Evolutionary conservation across 805 yeast genomes (phyloP).

Genomic region (Kluyveromyces lactis): DNA sequence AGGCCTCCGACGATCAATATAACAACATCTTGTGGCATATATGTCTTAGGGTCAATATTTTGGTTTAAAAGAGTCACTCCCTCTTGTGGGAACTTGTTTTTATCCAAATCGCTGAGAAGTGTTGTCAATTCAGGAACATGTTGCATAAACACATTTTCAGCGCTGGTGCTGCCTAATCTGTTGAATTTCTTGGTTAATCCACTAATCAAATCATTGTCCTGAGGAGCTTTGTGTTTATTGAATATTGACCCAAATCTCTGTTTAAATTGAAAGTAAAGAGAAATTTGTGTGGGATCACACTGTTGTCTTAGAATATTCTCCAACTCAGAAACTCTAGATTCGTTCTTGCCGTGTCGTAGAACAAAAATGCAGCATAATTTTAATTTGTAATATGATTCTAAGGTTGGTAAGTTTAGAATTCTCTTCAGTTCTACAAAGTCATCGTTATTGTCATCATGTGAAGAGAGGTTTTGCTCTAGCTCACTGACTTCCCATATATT

Average conservation of each 20-base stretch:
- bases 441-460: conserved; percentile 47
- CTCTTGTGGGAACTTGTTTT: conserved; percentile 28
- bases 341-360: conserved; percentile 58
- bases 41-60: conserved; percentile 13
- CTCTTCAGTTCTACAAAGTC: conserved; percentile 52
- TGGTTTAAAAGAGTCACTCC: conserved; percentile 27
- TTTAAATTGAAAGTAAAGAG: conserved; percentile 39
- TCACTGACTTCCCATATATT: conserved; percentile 83
- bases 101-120: conserved; percentile 28
- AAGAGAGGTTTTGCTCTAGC: conserved; percentile 76
- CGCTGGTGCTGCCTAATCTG: conserved; percentile 32
- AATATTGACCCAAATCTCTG: conserved; percentile 16
- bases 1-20: conserved; percentile 79
- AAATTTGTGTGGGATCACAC: conserved; percentile 32
- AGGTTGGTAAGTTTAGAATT: conserved; percentile 38
- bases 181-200: conserved; percentile 29
- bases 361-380: conserved; percentile 69
- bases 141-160: conserved; percentile 81
- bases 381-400: conserved; percentile 51
- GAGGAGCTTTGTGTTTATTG: conserved; percentile 4
- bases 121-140: conserved; percentile 61
- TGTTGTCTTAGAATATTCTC: conserved; percentile 31
- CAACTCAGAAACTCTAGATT: conserved; percentile 40
- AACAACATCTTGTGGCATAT: conserved; percentile 52
- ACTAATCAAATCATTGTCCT: conserved; percentile 23